Base-by-base conservation (phyloP, 805 yeast genomes). In the Wickerhamiella brachini region DNA sequence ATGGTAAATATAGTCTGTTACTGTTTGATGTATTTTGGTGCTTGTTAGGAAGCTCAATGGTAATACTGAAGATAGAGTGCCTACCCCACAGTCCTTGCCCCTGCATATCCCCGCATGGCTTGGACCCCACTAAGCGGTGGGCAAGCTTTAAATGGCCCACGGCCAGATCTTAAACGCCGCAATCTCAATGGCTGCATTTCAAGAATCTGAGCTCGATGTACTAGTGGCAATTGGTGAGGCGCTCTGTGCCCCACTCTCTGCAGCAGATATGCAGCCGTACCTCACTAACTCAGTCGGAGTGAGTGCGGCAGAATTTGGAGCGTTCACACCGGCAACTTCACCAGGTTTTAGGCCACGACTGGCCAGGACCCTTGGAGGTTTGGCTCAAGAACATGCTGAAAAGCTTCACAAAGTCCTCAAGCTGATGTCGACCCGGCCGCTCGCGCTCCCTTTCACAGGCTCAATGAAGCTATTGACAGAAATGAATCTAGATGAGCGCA, bases 401-500 rank as follows among this genome's bases (percentile, higher is more conserved):
- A 37, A 37, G 41, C 20, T 37, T 13, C n/a, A 3, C 41, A 13
- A n/a, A 17, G 20, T 37, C 18, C 41, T 37, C 5, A 37, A 5
- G 5, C 3, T 37, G 9, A 55, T 63, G 38, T 44, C 57, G 22
- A 54, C 49, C 48, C 52, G 63, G 13, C 56, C 57, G 3, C 26
- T 60, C 2, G 62, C 65, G 2, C 18, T 53, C 5, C 47, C 57
- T 12, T 47, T 63, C 17, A 63, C 65, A 5, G 50, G 53, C 12
- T 53, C 61, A 13, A 49, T 51, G 7, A 39, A 43, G 23, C 56
- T 61, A 1, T 9, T 63, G 9, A 51, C 59, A 17, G 63, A 62
- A 17, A 61, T 63, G 65, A 24, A 54, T 15, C 47, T 15, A 1
- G 47, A 23, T 7, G 70, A 74, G 54, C 59, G 70, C 17, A 67